Evolutionary conservation across 1,284 basidiomycete species (phyloP), one percentile per base, ranked within the genome.

Genomic region (Austroboletus novae-zelandiae): DNA sequence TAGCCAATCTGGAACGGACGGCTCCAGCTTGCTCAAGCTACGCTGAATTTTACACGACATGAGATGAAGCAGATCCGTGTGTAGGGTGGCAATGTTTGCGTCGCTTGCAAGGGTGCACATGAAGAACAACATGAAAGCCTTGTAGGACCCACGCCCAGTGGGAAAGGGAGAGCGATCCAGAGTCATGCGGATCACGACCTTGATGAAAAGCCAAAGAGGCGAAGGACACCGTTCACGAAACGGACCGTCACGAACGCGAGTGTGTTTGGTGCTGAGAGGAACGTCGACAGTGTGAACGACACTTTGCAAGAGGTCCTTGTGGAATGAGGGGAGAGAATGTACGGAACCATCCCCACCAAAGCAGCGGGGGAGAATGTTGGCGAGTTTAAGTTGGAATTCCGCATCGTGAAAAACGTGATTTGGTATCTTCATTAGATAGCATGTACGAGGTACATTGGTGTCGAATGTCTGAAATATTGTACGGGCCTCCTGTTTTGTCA

Each of bases 41-140:
- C 31, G 31, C 11, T 5, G 14, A 8, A 32, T 32, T 32, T 75
- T 75, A 10, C 54, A 31, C 6, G 50, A 52, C 37, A 58, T 52
- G 31, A n/a, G 52, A 25, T 55, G 52, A 14, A 75, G 57, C n/a
- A 71, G 47, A 39, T 73, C 66, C 41, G 57, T 68, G 1, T 64
- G 43, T 7, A 71, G 50, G 5, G 50, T 37, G 31, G 31, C 11
- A 14, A 32, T 10, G 25, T 25, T 6, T 5, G 25, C 25, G 1
- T 25, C 4, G 25, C 25, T 25, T 25, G 25, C 25, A 5, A 25
- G 25, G 25, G 25, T 25, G 25, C 25, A 25, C 25, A 25, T 25
- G 25, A 25, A 25, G 25, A 25, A 25, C 25, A 25, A 25, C 25
- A 14, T 3, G 30, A 11, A 61, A 15, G 8, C 59, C 62, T 3